These are phyloP conservation scores for Acanthamoeba royreba DNA, from an alignment of 208 protist genomes.

Conservation along the genomic window DNA sequence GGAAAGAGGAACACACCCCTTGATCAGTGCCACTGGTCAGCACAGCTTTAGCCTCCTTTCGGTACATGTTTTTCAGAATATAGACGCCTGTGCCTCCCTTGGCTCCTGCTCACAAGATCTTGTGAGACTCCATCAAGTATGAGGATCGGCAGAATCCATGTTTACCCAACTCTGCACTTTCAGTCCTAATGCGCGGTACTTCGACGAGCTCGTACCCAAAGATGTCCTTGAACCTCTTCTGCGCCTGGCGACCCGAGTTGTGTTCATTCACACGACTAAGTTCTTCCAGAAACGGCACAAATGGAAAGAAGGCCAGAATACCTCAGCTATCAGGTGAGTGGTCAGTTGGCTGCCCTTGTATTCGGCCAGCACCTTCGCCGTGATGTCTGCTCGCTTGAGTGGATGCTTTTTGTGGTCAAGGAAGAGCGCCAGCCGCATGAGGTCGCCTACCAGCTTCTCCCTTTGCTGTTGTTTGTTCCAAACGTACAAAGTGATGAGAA, in stretches of 20 bases:
- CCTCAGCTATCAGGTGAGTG: background rate
- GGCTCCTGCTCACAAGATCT: background rate
- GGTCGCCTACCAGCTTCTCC: constrained; percentile 12
- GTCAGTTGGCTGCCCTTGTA: constrained; percentile 26
- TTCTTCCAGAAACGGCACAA: no score
- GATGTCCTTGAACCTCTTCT: constrained; percentile 43
- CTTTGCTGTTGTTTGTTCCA: no score
- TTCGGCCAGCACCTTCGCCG: background rate
- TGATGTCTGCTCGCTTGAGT: background rate
- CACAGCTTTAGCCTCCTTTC: background rate
- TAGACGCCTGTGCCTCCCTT: background rate
- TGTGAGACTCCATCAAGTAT: background rate
- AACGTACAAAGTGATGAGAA: no score
- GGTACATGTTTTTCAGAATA: background rate
- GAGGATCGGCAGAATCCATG: background rate
- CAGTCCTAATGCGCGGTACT: no score
- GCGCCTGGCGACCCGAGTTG: background rate
- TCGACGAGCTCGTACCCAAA: constrained; percentile 30
- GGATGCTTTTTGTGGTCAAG: constrained; percentile 38
- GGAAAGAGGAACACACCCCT: background rate
- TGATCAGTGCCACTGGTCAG: background rate
- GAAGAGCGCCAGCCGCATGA: constrained; percentile 27
- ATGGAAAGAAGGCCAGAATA: no score
- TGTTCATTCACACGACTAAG: no score
- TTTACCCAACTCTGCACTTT: no score